Evolutionary conservation across 2,329 filamentous ascomycete species (phyloP).

Genomic region (Microsporum canis): DNA sequence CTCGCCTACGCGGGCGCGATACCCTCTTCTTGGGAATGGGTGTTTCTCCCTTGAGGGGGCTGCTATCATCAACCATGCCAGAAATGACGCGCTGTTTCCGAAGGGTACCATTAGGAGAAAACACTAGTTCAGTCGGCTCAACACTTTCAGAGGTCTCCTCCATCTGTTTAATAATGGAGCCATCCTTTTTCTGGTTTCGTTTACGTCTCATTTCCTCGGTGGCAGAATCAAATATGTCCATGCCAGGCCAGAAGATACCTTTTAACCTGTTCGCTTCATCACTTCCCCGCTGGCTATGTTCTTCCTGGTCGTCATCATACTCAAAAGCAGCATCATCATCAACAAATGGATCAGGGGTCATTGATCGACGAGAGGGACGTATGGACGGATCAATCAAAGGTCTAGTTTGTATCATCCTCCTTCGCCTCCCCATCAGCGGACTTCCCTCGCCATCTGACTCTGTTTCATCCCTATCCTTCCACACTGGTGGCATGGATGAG

Average conservation of each 20-base stretch:
- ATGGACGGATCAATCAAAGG: neutral
- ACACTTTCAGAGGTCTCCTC: slow-evolving; percentile 35
- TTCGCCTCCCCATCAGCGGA: slow-evolving; percentile 9
- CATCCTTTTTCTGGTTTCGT: slow-evolving; percentile 43
- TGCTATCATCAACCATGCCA: slow-evolving; percentile 39
- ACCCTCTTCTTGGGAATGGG: slow-evolving; percentile 30
- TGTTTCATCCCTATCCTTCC: slow-evolving; percentile 10
- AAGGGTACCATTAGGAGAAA: slow-evolving; percentile 34
- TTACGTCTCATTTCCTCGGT: slow-evolving; percentile 38
- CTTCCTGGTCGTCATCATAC: slow-evolving; percentile 16
- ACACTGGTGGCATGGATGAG: slow-evolving; percentile 3
- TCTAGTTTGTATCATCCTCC: neutral
- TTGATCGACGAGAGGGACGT: neutral
- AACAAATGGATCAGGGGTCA: slow-evolving; percentile 15
- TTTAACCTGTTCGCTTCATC: slow-evolving; percentile 36
- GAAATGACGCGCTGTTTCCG: slow-evolving; percentile 37
- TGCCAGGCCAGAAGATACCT: slow-evolving; percentile 40
- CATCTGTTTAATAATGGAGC: slow-evolving; percentile 36
- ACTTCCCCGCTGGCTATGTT: slow-evolving; percentile 11
- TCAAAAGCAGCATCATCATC: slow-evolving; percentile 16
- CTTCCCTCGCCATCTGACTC: slow-evolving; percentile 13
- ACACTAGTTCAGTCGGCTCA: slow-evolving; percentile 38
- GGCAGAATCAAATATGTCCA: slow-evolving; percentile 43
- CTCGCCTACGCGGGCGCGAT: slow-evolving; percentile 19
- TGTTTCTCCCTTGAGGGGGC: slow-evolving; percentile 36